phyloP scores from a whole-genome alignment of 2,329 filamentous ascomycete genomes.

The Incumbomyces delicatus region DNA sequence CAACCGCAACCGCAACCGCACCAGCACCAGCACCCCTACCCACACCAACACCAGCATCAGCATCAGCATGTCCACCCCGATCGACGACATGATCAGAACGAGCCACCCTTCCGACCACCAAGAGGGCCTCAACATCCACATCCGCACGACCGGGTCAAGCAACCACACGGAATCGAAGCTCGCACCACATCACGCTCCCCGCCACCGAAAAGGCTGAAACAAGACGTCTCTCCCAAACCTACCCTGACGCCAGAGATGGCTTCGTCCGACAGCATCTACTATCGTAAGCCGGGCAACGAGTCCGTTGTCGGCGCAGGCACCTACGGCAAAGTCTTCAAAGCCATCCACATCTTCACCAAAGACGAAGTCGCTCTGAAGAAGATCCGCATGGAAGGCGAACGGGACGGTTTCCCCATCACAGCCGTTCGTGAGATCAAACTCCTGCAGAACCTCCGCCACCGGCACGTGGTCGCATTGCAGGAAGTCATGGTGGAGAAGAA shows the following conservation, averaged over 20 bases:
- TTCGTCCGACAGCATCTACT: conserved; percentile 81
- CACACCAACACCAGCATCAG: no score
- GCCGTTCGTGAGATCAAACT: conserved; percentile 86
- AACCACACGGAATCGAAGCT: conserved; percentile 28
- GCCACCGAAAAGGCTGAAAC: neutral
- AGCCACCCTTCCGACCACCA: conserved; percentile 16
- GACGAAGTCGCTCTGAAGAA: conserved; percentile 76
- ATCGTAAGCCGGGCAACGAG: conserved; percentile 90
- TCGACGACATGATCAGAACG: conserved; percentile 32
- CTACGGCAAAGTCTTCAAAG: conserved; percentile 93
- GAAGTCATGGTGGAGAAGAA: conserved; percentile 98
- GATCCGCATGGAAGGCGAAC: conserved; percentile 87
- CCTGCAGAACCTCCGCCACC: conserved; percentile 73
- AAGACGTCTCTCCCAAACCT: conserved; percentile 48
- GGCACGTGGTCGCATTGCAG: conserved; percentile 71
- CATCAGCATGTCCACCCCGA: conserved; percentile 20
- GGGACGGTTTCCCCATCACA: conserved; percentile 83
- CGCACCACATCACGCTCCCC: conserved; percentile 34
- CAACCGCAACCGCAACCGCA: no score
- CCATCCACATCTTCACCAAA: conserved; percentile 83
- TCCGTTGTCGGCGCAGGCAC: conserved; percentile 93
- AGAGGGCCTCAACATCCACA: conserved; percentile 6
- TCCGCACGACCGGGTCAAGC: conserved; percentile 2
- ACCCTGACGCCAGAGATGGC: conserved; percentile 62
- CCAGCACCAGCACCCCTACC: no score